Evolutionary conservation across 2,329 filamentous ascomycete genomes (phyloP), one percentile per base, ranked within the genome.

Genomic region (Hypoxylon sp.): DNA sequence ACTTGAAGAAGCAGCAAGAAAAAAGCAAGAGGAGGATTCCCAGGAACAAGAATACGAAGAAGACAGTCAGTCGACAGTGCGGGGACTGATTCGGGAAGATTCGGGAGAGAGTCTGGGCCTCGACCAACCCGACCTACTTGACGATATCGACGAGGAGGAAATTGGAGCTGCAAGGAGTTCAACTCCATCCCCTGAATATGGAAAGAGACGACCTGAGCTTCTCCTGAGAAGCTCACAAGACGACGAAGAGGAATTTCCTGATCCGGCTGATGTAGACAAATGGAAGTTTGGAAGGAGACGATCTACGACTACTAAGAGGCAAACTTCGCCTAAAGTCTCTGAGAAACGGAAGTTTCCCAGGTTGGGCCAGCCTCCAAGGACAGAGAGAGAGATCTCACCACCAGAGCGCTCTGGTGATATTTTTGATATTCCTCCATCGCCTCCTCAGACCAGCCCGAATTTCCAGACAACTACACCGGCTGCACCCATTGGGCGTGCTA

Each of bases 1-100:
- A 6, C 63, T 72, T 9, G 73, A 75, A 20, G 73, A 76, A 26
- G 74, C 74, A 32, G 73, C 64, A 61, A 76, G 61, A 50, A 71
- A 57, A 66, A 73, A 65, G 16, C 71, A 75, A 32, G 79, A 82
- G 11, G 79, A 83, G 5, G 80, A 83, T 58, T 84, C 80, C 0
- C 80, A 83, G 61, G 82, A 84, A 38, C 78, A 80, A 53, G 83
- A 86, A 4, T 87, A 85, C 50, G 78, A 83, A 54, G 81, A 85
- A 2, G 81, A 83, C 26, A 87, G 82, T 60, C 85, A 86, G 66
- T 78, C 78, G 28, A 80, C 75, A 2, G 70, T 58, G 9, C 73
- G 67, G 3, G 71, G 70, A 8, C 66, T 65, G 7, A 64, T 71
- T 3, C 75, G 71, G 5, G 72, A 76, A 2, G 67, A 75, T 18